Evolutionary conservation across 2,329 filamentous ascomycete species (phyloP), one percentile per base, ranked within the genome.

Genomic region (Ophiostoma sp.): DNA sequence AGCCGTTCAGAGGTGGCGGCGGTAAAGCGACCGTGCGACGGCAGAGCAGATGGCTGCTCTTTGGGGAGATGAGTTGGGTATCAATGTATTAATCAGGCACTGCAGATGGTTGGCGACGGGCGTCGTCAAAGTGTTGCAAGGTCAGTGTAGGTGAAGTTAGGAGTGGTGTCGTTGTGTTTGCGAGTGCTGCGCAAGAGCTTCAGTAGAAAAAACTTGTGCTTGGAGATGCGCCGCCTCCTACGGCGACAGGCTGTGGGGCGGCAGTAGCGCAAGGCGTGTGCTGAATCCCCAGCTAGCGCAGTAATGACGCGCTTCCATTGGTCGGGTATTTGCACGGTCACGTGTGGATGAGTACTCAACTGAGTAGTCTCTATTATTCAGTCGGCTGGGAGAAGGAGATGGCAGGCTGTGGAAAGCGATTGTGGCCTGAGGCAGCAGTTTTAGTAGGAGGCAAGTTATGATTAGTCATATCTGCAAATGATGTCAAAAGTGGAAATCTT

Each of bases 261-360:
- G 52, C 23, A 54, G 64, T n/a, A 65, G 54, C 69, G 60, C 60
- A 64, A 64, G 57, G 57, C 57, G 57, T 62, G 57, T 60, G 52
- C 31, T 62, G 57, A 57, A 57, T 57, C 52, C 52, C 52, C 52
- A 66, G 60, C 52, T 71, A 70, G 68, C 68, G 71, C 69, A 54
- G 31, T 17, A 62, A 68, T 54, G 71, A 70, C 69, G 71, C 71
- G 71, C 67, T 72, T 15, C 70, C 44, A 72, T 72, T 72, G 71
- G 71, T 31, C 31, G 10, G 27, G 17, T 57, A 27, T 57, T 31
- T 57, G 23, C 11, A 5, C 3, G 10, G 57, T 71, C 70, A 71
- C 70, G 70, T 71, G 70, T 15, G 23, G n/a, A 27, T 27, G 11
- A 27, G 52, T 7, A n/a, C n/a, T n/a, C 4, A 1, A 27, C 52